Base-by-base conservation (phyloP, 2,329 filamentous ascomycete species). In the Xylaria sp. region DNA sequence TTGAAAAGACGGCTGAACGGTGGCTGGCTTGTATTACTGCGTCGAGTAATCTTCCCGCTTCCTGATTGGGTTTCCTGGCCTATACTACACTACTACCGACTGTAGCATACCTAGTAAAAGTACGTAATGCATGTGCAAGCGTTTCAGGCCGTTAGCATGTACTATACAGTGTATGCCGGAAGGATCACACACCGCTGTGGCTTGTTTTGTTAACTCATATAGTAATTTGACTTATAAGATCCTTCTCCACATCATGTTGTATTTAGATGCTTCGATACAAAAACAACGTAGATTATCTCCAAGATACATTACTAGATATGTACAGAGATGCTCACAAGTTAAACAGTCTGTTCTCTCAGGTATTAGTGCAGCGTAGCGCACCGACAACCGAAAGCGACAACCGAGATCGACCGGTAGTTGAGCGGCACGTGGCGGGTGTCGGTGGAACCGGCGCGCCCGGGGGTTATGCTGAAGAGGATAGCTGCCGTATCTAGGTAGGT, bases 301-400 rank as follows among this genome's bases (percentile, higher is more conserved):
- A 7, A n/a, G 15, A 46, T 18, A 44, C 23, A 44, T 44, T 3
- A 44, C n/a, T 18, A 18, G 18, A 18, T 46, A 46, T 46, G 3
- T n/a, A 6, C 28, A 28, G 2, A 46, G 13, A n/a, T 46, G 15
- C 41, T 46, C 41, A 20, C 15, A 18, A 7, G 18, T n/a, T 46
- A 18, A 46, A 44, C 12, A 2, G 15, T 46, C 15, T 46, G 18
- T n/a, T n/a, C 41, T 46, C 37, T 39, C 28, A 28, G 28, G 28
- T 28, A 28, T 28, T 28, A 28, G 28, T 28, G 28, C 28, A 28
- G 28, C 28, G 34, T 66, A 67, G 64, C 25, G 18, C 41, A 39
- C 64, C 68, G 68, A 71, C 20, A 71, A 23, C 69, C 69, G 69
- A 39, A 37, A 62, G 56, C 65, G 66, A 66, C 46, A 70, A 52